Conservation (phyloP, 2,329 filamentous ascomycete genomes). For the Zymoseptoria passerinii region DNA sequence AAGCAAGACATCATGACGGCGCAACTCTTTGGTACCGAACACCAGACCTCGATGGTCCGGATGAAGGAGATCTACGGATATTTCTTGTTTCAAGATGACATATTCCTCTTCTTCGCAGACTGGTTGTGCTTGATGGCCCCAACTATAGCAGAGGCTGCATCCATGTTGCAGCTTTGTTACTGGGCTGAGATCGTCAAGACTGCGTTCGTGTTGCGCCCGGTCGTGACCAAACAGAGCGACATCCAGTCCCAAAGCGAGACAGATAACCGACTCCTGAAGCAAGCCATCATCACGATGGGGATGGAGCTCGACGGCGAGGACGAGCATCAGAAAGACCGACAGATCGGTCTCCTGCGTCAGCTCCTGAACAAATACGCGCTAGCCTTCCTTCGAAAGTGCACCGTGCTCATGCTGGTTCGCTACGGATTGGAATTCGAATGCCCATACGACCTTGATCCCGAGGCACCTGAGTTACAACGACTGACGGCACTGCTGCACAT, state of each 20-base stretch:
- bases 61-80: conserved; percentile 14
- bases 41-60: conserved; percentile 15
- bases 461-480: conserved; percentile 60
- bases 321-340: conserved; percentile 6
- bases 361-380: conserved; percentile 72
- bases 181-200: conserved; percentile 85
- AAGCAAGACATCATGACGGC: conserved; percentile 23
- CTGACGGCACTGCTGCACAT: conserved; percentile 68
- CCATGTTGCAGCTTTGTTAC: conserved; percentile 79
- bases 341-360: conserved; percentile 26
- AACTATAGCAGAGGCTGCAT: conserved; percentile 22
- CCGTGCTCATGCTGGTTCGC: conserved; percentile 76
- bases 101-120: conserved; percentile 75
- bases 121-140: conserved; percentile 27
- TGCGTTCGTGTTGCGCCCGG: conserved; percentile 43
- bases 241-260: background rate
- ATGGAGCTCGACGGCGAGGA: conserved; percentile 6
- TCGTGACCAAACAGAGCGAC: background rate
- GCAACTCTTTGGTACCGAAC: conserved; percentile 25
- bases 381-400: conserved; percentile 78
- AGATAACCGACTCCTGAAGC: conserved; percentile 1
- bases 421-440: conserved; percentile 79
- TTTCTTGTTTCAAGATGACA: conserved; percentile 58
- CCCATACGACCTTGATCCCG: conserved; percentile 38
- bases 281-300: conserved; percentile 9